Percentiles rank a stretch among this genome's conserved stretches.
Evolutionary conservation across 2,329 filamentous ascomycete genomes (phyloP).

Genomic region (Trichoderma sp.): DNA sequence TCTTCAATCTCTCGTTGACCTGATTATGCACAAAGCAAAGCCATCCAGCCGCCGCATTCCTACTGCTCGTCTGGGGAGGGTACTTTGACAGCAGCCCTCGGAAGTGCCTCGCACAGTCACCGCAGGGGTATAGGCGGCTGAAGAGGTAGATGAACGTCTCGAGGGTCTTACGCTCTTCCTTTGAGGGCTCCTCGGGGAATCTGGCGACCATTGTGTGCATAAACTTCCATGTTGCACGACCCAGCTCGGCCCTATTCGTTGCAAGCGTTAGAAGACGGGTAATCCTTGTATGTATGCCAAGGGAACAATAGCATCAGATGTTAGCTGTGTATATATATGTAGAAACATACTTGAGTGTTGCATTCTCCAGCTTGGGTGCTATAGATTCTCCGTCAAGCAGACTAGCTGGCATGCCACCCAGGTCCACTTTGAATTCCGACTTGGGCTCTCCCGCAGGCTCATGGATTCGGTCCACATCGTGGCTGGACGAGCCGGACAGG

Average conservation of each 20-base stretch:
- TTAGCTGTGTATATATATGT: not conserved
- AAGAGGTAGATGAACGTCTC: conserved; percentile 67
- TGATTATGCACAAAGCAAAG: conserved; percentile 68
- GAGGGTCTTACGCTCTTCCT: conserved; percentile 63
- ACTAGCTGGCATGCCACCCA: conserved; percentile 46
- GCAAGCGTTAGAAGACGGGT: not conserved
- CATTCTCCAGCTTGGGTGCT: conserved; percentile 80
- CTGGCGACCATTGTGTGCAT: conserved; percentile 71
- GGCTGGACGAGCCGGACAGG: conserved; percentile 47
- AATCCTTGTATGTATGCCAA: not conserved
- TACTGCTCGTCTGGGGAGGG: conserved; percentile 64
- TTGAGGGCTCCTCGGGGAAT: conserved; percentile 65
- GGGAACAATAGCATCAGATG: not conserved
- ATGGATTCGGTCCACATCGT: conserved; percentile 12
- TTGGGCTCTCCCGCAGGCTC: conserved; percentile 28
- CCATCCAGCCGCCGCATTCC: conserved; percentile 67
- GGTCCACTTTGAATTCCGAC: conserved; percentile 39
- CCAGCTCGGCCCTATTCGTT: conserved; percentile 58
- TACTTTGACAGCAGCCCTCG: conserved; percentile 61
- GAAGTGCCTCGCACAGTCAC: conserved; percentile 70
- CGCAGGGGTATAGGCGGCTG: conserved; percentile 68
- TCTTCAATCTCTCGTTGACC: conserved; percentile 65
- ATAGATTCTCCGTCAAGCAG: conserved; percentile 70
- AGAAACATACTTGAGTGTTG: conserved; percentile 67
- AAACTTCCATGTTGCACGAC: conserved; percentile 69